phyloP scores from a whole-genome alignment of 78 protist species.

The Protostelium mycophagum region DNA sequence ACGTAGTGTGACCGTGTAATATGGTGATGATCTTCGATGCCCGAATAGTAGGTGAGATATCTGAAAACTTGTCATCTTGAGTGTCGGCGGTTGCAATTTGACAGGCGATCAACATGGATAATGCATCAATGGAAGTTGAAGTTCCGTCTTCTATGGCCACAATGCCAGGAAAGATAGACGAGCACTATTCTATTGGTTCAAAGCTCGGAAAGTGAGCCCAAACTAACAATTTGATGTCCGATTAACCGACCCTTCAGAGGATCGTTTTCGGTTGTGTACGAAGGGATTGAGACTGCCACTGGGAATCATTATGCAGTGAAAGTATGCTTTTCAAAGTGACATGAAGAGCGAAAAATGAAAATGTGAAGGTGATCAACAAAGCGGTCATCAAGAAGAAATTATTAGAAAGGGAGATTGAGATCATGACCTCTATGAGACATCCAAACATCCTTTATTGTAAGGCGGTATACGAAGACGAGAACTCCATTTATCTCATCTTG shows the following conservation, averaged over 20 bases:
- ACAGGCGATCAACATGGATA: too few species aligned
- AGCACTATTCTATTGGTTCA: neutral
- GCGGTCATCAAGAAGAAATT: constrained; percentile 34
- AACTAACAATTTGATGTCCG: neutral
- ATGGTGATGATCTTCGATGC: too few species aligned
- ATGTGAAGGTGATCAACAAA: constrained; percentile 41
- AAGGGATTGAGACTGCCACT: constrained; percentile 33
- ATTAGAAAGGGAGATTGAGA: constrained; percentile 63
- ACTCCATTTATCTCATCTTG: constrained; percentile 46
- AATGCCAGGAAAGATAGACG: neutral
- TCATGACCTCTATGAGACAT: constrained; percentile 62
- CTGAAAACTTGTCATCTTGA: too few species aligned
- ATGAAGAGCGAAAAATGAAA: too few species aligned
- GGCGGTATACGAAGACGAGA: constrained; percentile 47
- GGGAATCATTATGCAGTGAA: constrained; percentile 29
- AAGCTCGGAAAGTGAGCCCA: neutral
- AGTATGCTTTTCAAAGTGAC: too few species aligned
- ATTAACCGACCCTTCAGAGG: constrained; percentile 14
- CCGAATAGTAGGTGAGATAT: too few species aligned
- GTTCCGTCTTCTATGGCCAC: too few species aligned
- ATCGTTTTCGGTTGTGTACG: constrained; percentile 57
- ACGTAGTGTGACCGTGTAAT: too few species aligned
- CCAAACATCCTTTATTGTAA: constrained; percentile 49
- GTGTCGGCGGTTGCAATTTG: too few species aligned
- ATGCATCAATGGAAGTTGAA: too few species aligned